Base-by-base conservation (phyloP, 352 stramenopile genomes). In the Thalassiosira livingstoniorum region DNA sequence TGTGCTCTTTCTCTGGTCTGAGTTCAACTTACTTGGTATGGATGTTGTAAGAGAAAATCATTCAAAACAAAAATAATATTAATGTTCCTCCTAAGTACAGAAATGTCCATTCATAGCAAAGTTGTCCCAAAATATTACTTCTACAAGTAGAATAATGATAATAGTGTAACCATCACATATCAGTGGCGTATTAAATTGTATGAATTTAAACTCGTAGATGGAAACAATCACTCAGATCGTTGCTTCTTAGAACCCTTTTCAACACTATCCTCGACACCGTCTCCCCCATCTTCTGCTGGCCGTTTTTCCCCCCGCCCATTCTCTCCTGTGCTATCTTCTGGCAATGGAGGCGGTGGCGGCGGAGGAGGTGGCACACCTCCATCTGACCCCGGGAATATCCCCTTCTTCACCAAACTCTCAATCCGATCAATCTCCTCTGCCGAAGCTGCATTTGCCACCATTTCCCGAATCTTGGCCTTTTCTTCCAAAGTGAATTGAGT, bases 351-450 rank as follows among this genome's bases (percentile, higher is more conserved):
- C 60, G 75, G 66, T 27, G 73, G 73, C 37, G 72, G 72, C 18
- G 74, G 74, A 18, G 62, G 57, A 7, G 64, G 68, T 31, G 54
- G n/a, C 35, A 34, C 51, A 54, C 31, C 43, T n/a, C 18, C 25
- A 37, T 1, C 34, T 45, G 66, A 45, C 25, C 78, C 68, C n/a
- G 90, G 90, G 37, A 94, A 87, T 53, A 93, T 79, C 4, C 90
- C 90, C 60, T 80, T 80, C 71, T 92, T 86, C 1, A 94, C 90
- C 53, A 84, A 83, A 18, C 47, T 75, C 72, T 94, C 90, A 79
- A 94, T 94, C 45, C 88, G 81, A 86, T 94, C 90, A 78, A 94
- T 92, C 67, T 93, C 87, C 21, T 82, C 72, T 15, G 87, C 80
- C 35, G 79, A 90, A 3, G 57, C 57, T 29, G 90, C 90, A 85